These are phyloP conservation scores for Diaporthe aspalathi DNA, from an alignment of 2,329 filamentous ascomycete genomes.

Conservation along the genomic window DNA sequence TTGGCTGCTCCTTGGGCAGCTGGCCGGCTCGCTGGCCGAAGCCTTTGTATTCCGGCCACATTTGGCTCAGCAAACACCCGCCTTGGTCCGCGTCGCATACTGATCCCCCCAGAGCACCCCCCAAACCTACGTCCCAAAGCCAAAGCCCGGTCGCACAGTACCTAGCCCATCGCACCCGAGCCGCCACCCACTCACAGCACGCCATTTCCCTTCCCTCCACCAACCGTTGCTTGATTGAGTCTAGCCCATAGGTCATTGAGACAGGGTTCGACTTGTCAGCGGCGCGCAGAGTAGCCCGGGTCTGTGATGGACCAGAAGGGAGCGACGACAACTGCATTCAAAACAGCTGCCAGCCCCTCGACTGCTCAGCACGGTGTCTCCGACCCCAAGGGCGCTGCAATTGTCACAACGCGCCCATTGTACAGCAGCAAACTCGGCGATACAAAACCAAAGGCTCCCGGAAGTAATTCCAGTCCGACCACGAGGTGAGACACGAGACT, in stretches of 20 bases:
- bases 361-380: conserved; percentile 16
- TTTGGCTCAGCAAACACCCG: conserved; percentile 20
- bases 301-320: conserved; percentile 37
- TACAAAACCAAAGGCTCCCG: conserved; percentile 43
- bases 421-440: conserved; percentile 50
- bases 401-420: conserved; percentile 42
- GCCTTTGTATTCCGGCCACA: neutral
- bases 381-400: conserved; percentile 24
- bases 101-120: conserved; percentile 10
- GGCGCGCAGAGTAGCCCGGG: conserved; percentile 32
- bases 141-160: conserved; percentile 32
- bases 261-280: conserved; percentile 37
- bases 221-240: conserved; percentile 32
- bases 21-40: neutral
- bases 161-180: conserved; percentile 25
- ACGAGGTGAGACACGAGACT: conserved; percentile 50
- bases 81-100: conserved; percentile 25
- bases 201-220: conserved; percentile 26
- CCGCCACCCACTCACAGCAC: conserved; percentile 36
- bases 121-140: conserved; percentile 17
- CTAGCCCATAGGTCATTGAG: conserved; percentile 33
- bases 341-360: conserved; percentile 22
- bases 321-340: conserved; percentile 34
- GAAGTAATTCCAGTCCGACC: conserved; percentile 44
- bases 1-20: conserved; percentile 3